phyloP scores from a whole-genome alignment of 441 rosid species.

The Adansonia gregorii region DNA sequence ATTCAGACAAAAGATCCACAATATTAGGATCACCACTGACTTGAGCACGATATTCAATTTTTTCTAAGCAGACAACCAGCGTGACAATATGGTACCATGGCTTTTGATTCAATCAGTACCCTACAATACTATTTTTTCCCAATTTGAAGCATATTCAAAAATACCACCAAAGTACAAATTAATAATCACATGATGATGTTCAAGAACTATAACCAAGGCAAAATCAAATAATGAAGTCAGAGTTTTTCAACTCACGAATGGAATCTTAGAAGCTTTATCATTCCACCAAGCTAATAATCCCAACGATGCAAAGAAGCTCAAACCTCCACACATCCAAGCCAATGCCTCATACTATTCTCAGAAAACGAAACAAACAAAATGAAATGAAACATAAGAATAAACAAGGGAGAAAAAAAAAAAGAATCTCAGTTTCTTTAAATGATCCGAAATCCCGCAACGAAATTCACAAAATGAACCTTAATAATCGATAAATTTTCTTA shows the following conservation, averaged over 20 bases:
- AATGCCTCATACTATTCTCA: slow-evolving; percentile 79
- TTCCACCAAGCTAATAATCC: slow-evolving; percentile 76
- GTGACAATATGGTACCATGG: neutral
- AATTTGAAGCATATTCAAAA: neutral
- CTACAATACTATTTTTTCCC: neutral
- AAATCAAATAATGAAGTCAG: neutral
- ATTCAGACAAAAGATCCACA: neutral
- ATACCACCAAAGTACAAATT: neutral
- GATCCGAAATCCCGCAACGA: neutral
- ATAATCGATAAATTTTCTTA: slow-evolving; percentile 17
- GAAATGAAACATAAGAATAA: neutral
- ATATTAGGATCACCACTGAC: neutral
- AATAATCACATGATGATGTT: neutral
- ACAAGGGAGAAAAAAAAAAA: neutral
- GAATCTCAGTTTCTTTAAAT: neutral
- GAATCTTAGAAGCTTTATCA: slow-evolving; percentile 87
- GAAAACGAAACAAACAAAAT: neutral
- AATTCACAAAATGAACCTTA: neutral
- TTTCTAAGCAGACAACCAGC: slow-evolving; percentile 9
- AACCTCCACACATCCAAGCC: slow-evolving; percentile 96
- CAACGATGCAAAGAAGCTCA: slow-evolving; percentile 72
- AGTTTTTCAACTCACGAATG: slow-evolving; percentile 61
- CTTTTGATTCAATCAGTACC: neutral
- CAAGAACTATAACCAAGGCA: neutral
- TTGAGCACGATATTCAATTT: neutral